A percentile compares a stretch with the other conserved stretches of the same genome.
Evolutionary conservation across 768 basidiomycete genomes (phyloP).

Genomic region (Hygrophorus pudorinus): DNA sequence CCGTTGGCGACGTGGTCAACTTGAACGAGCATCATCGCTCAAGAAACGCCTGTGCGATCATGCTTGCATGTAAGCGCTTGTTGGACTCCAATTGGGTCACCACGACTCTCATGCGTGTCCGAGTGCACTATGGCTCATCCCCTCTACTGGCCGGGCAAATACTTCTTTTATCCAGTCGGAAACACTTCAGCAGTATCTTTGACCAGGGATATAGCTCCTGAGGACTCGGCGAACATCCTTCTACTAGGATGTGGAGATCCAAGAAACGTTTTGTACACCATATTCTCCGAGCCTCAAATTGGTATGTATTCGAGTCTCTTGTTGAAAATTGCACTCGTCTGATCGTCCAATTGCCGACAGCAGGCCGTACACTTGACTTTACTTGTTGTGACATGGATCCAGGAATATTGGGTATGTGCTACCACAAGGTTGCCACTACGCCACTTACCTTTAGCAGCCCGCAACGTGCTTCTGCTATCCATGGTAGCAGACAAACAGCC

Average conservation of each 20-base stretch:
- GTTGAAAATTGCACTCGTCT: not conserved
- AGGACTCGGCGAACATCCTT: slow-evolving; percentile 34
- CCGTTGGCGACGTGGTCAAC: too few relatives aligned
- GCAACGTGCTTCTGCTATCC: slow-evolving; percentile 36
- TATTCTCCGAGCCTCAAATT: slow-evolving; percentile 19
- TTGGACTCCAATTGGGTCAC: too few relatives aligned
- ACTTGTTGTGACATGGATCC: slow-evolving; percentile 43
- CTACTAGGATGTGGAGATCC: slow-evolving; percentile 50
- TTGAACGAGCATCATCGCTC: too few relatives aligned
- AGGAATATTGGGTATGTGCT: slow-evolving; percentile 29
- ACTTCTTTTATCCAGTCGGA: slow-evolving; percentile 48
- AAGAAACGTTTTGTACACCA: slow-evolving; percentile 41
- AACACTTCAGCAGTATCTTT: slow-evolving; percentile 46
- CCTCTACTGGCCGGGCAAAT: slow-evolving; percentile 29
- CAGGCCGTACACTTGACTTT: slow-evolving; percentile 28
- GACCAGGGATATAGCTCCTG: slow-evolving; percentile 35
- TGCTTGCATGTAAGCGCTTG: too few relatives aligned
- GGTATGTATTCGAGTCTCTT: slow-evolving; percentile 11
- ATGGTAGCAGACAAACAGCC: slow-evolving; percentile 25
- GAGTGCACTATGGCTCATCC: slow-evolving; percentile 30
- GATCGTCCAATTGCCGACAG: slow-evolving; percentile 6
- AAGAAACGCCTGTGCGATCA: too few relatives aligned
- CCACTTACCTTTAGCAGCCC: slow-evolving; percentile 21
- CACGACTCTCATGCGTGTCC: too few relatives aligned
- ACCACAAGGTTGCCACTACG: not conserved